Evolutionary conservation across 805 yeast species (phyloP).

Genomic region (Candida silvatica): DNA sequence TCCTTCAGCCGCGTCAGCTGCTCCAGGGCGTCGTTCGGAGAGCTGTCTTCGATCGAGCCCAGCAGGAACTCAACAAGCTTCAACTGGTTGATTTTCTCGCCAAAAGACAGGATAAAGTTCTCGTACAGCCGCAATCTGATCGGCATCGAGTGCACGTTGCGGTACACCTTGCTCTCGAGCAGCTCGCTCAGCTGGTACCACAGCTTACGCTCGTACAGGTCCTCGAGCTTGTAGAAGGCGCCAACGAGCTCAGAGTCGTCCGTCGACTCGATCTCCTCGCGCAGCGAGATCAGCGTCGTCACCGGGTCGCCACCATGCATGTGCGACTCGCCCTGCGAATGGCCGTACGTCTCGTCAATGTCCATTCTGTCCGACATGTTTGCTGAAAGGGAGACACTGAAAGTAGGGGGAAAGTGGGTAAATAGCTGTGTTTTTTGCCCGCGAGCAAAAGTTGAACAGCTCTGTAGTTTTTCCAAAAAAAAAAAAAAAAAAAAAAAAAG

Average conservation of each 20-base stretch:
- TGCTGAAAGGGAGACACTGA: neutral
- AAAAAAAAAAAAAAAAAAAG: too few relatives aligned
- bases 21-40: conserved; percentile 39
- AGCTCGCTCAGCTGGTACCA: conserved; percentile 89
- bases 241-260: conserved; percentile 42
- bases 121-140: conserved; percentile 62
- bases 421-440: neutral
- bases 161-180: conserved; percentile 51
- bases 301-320: conserved; percentile 28
- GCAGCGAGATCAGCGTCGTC: conserved; percentile 46
- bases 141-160: conserved; percentile 38
- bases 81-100: conserved; percentile 67
- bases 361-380: neutral
- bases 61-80: conserved; percentile 72
- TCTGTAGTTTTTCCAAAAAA: too few relatives aligned
- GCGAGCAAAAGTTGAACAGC: too few relatives aligned
- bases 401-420: neutral
- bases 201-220: conserved; percentile 76
- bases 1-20: conserved; percentile 36
- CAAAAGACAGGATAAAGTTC: conserved; percentile 59
- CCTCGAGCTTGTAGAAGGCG: conserved; percentile 65
- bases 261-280: conserved; percentile 51
- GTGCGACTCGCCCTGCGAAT: neutral
- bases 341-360: too few relatives aligned
- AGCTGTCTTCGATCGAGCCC: conserved; percentile 33